phyloP scores from a whole-genome alignment of 495 filamentous ascomycete species.

The Aspergillus sclerotiicarbonarius region DNA sequence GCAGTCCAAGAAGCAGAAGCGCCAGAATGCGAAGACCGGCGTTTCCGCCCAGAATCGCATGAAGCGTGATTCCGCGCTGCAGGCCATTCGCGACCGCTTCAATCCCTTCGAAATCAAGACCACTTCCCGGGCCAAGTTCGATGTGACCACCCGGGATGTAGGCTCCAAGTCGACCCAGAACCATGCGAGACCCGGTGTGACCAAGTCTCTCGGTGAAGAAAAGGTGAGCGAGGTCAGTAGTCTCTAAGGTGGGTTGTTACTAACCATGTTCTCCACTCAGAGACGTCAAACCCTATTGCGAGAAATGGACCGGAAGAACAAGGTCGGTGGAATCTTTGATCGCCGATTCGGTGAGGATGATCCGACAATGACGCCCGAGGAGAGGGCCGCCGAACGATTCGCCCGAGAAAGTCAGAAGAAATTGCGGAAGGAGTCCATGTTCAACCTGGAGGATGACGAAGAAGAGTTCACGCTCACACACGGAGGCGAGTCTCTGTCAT shows the following conservation, averaged over 20 bases:
- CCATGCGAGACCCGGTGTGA: slow-evolving; percentile 68
- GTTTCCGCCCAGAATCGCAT: slow-evolving; percentile 62
- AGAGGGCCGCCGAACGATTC: slow-evolving; percentile 88
- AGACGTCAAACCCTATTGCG: slow-evolving; percentile 75
- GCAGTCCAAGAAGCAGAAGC: slow-evolving; percentile 87
- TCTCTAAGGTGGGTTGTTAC: slow-evolving; percentile 2
- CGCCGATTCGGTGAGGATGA: slow-evolving; percentile 95
- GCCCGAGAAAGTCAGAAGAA: slow-evolving; percentile 74
- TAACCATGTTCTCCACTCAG: slow-evolving; percentile 38
- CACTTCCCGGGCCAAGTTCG: slow-evolving; percentile 69
- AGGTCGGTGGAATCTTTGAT: slow-evolving; percentile 89
- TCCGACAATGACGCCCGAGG: slow-evolving; percentile 87
- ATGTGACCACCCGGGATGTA: slow-evolving; percentile 59
- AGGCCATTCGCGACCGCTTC: slow-evolving; percentile 87
- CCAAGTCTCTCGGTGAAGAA: slow-evolving; percentile 85
- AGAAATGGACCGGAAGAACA: slow-evolving; percentile 83
- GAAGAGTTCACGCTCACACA: slow-evolving; percentile 75
- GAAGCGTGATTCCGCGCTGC: slow-evolving; percentile 70
- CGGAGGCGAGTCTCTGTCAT: slow-evolving; percentile 67
- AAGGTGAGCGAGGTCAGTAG: slow-evolving; percentile 51
- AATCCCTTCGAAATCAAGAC: slow-evolving; percentile 94
- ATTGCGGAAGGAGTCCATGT: slow-evolving; percentile 70
- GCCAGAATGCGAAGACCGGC: slow-evolving; percentile 64
- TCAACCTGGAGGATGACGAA: slow-evolving; percentile 85
- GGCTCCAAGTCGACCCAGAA: slow-evolving; percentile 48